These are phyloP conservation scores for Kuraishia floccosa DNA, from an alignment of 805 yeast species.

Conservation along the genomic window DNA sequence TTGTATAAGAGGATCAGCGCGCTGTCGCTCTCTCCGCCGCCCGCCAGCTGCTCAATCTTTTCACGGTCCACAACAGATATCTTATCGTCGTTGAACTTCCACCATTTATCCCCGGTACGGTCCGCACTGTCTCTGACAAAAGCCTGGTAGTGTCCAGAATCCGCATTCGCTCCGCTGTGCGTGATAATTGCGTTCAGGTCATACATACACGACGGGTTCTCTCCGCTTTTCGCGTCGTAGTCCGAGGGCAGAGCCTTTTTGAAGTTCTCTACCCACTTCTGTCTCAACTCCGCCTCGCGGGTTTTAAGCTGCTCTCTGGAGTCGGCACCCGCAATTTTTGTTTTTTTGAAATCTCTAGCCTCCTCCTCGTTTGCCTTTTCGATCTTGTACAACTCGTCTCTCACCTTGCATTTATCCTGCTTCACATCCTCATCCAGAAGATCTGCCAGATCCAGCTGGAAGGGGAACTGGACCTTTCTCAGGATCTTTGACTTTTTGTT, in stretches of 20 bases:
- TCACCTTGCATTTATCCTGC: constrained; percentile 49
- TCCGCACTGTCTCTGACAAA: constrained; percentile 67
- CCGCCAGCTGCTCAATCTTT: constrained; percentile 76
- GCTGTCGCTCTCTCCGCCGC: constrained; percentile 97
- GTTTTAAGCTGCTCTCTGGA: constrained; percentile 25
- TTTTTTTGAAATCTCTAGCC: constrained; percentile 60
- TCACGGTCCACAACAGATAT: constrained; percentile 71
- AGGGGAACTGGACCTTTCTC: constrained; percentile 91
- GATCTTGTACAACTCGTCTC: constrained; percentile 69
- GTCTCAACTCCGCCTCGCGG: constrained; percentile 44
- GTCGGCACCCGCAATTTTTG: constrained; percentile 22
- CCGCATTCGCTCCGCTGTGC: constrained; percentile 92
- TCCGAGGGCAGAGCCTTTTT: constrained; percentile 34
- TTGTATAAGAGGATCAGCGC: constrained; percentile 84
- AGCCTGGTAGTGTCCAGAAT: constrained; percentile 94
- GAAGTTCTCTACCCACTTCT: constrained; percentile 39
- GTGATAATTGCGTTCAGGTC: constrained; percentile 77
- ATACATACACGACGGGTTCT: constrained; percentile 82
- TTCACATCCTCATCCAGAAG: constrained; percentile 72
- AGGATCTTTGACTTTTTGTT: constrained; percentile 85
- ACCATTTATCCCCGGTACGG: constrained; percentile 70
- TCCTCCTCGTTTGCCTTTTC: constrained; percentile 69
- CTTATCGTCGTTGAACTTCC: constrained; percentile 89
- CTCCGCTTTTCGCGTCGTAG: constrained; percentile 43
- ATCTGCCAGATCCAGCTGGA: constrained; percentile 81